Evolutionary conservation across 2,329 filamentous ascomycete genomes (phyloP), one percentile per base, ranked within the genome.

Genomic region (Xylaria sp.): DNA sequence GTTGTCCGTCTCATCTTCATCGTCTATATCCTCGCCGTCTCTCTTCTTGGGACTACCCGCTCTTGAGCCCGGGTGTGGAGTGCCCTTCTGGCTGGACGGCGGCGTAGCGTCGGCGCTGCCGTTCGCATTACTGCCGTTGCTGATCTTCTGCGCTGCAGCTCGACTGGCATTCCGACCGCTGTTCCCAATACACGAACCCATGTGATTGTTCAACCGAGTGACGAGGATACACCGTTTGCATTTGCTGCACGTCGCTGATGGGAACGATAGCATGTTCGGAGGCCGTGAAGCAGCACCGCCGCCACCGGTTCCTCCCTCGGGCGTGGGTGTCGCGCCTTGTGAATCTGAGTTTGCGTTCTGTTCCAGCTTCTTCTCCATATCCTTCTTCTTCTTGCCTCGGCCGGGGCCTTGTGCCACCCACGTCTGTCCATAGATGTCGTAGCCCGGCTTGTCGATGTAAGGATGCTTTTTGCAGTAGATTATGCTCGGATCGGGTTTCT

Each of bases 391-490:
- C 76, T 89, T 90, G 56, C 88, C 89, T 56, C 88, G 82, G 13
- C 85, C 85, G 19, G 86, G 85, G 0, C 83, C 83, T 19, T 88
- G 87, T 17, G 85, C 86, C 13, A 90, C 86, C 81, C 90, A 92
- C 22, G 88, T 90, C 72, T 92, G 90, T 46, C 88, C 89, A 71
- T 92, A 92, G 60, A 92, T 90, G 71, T 93, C 89, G 73, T 86
- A 89, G 56, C 88, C 88, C 2, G 85, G 79, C 69, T 89, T 87
- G 62, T 90, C 84, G 56, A 91, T 89, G 76, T 88, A 92, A 0
- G 89, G 89, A 56, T 88, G 85, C 61, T 86, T 86, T 72, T 90
- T 90, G 80, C 90, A 93, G 77, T 92, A 92, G 62, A 87, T 84
- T 62, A 86, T 77, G 60, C 80, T 78, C 0, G 88, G 88, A 53